A percentile compares a stretch with the other conserved stretches of the same genome.
These are phyloP conservation scores for Amphicarpaea edgeworthii DNA, from an alignment of 306 rosid genomes.

Conservation along the genomic window DNA sequence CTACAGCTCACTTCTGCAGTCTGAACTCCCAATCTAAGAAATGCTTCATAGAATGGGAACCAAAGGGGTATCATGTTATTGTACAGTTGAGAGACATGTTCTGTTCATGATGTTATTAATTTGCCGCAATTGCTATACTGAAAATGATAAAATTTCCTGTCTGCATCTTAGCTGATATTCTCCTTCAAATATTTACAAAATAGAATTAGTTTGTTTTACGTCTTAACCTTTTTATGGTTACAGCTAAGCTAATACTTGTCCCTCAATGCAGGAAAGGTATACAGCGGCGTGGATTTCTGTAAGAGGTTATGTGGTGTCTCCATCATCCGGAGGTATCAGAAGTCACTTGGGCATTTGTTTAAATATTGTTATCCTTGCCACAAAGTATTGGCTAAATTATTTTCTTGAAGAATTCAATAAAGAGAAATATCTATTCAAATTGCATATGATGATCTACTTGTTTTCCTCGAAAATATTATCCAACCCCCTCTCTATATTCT, in stretches of 20 bases:
- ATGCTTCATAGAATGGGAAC: constrained; percentile 20
- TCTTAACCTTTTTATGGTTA: constrained; percentile 23
- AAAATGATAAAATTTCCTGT: background rate
- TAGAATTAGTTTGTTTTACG: constrained; percentile 9
- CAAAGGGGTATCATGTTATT: constrained; percentile 22
- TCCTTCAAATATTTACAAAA: constrained; percentile 12
- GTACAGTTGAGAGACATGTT: constrained; percentile 19
- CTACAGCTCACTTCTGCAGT: background rate
- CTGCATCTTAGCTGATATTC: constrained; percentile 20
- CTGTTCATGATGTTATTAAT: background rate
- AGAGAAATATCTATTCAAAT: constrained; percentile 8
- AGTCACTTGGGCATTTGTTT: constrained; percentile 18
- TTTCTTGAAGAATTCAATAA: constrained; percentile 20
- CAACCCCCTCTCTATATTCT: background rate
- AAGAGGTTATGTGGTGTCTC: constrained; percentile 98
- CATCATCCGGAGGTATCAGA: constrained; percentile 82
- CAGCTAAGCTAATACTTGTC: constrained; percentile 31
- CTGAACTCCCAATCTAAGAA: constrained; percentile 20
- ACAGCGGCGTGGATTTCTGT: constrained; percentile 96
- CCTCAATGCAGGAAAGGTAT: constrained; percentile 76
- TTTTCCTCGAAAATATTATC: too few species aligned
- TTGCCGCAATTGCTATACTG: too few species aligned
- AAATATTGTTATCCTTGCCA: constrained; percentile 41
- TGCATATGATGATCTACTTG: too few species aligned
- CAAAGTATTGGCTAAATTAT: background rate